Conservation (phyloP, 495 filamentous ascomycete genomes). For the Annulohypoxylon nitens region DNA sequence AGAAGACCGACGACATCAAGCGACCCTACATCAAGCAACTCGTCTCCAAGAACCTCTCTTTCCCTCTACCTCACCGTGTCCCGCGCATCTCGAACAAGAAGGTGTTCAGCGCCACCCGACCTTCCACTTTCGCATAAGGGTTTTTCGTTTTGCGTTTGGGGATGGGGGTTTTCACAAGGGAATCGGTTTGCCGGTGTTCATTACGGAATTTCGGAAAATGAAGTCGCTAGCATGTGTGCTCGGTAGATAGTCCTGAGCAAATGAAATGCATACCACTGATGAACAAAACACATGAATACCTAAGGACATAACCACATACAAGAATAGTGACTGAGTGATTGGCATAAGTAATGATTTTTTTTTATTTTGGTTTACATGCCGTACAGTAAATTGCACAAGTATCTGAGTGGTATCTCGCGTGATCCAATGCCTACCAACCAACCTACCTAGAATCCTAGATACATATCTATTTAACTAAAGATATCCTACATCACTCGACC, state of each 20-base stretch:
- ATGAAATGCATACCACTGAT: conserved; percentile 16
- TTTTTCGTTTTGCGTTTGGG: conserved; percentile 55
- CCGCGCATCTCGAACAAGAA: conserved; percentile 83
- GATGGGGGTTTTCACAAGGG: conserved; percentile 58
- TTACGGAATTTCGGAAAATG: conserved; percentile 64
- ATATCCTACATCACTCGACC: conserved; percentile 38
- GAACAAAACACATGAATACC: neutral
- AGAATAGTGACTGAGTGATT: neutral
- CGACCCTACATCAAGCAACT: conserved; percentile 99
- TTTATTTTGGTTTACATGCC: conserved; percentile 20
- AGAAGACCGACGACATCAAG: conserved; percentile 92
- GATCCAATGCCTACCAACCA: neutral
- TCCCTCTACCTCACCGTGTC: conserved; percentile 97
- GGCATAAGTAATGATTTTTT: neutral
- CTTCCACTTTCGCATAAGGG: conserved; percentile 82
- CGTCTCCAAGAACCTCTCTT: conserved; percentile 91
- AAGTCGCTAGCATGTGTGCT: conserved; percentile 60
- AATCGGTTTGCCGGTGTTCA: conserved; percentile 66
- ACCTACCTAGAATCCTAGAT: conserved; percentile 13
- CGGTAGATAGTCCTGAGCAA: conserved; percentile 45
- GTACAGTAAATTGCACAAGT: conserved; percentile 16
- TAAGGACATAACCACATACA: neutral
- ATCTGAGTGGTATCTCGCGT: conserved; percentile 7
- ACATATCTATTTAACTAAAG: neutral
- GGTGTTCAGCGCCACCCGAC: conserved; percentile 90